These are phyloP conservation scores for Populus euphratica DNA, from an alignment of 345 rosid species.

Conservation along the genomic window DNA sequence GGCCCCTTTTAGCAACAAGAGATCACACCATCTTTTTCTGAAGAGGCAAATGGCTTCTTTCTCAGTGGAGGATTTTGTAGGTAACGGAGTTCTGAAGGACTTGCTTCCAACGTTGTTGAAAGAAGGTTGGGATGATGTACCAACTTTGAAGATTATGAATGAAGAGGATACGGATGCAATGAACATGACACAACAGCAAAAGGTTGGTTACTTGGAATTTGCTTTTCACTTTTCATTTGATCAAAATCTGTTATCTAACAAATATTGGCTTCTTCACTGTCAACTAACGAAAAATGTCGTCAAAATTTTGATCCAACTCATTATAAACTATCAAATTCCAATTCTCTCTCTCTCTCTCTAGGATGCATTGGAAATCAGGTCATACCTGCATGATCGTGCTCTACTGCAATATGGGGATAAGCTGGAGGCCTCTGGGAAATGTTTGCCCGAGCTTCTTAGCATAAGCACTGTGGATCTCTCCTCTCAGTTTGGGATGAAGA, in stretches of 20 bases:
- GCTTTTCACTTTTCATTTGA: background rate
- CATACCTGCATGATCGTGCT: slow-evolving; percentile 61
- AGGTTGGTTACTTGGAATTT: slow-evolving; percentile 30
- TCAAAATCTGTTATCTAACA: background rate
- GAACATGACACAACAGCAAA: slow-evolving; percentile 50
- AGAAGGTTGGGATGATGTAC: slow-evolving; percentile 77
- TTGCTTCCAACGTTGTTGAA: slow-evolving; percentile 53
- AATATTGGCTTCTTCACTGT: background rate
- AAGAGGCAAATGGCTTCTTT: slow-evolving; percentile 50
- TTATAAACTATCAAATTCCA: background rate
- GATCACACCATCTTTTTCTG: slow-evolving; percentile 1
- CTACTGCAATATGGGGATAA: slow-evolving; percentile 52
- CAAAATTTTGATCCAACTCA: background rate
- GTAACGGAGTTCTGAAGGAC: slow-evolving; percentile 44
- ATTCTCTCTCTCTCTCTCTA: slow-evolving; percentile 12
- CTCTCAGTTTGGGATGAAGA: slow-evolving; percentile 55
- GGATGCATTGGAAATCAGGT: slow-evolving; percentile 60
- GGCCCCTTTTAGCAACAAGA: background rate
- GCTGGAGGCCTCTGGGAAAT: slow-evolving; percentile 52
- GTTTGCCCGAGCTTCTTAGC: slow-evolving; percentile 49
- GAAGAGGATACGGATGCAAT: slow-evolving; percentile 53
- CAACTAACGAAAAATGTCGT: background rate
- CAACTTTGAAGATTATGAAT: slow-evolving; percentile 63
- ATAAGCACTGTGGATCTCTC: slow-evolving; percentile 37
- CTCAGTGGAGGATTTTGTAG: slow-evolving; percentile 58